phyloP scores from a whole-genome alignment of 2,329 filamentous ascomycete genomes.

The Pseudocercospora vitis region DNA sequence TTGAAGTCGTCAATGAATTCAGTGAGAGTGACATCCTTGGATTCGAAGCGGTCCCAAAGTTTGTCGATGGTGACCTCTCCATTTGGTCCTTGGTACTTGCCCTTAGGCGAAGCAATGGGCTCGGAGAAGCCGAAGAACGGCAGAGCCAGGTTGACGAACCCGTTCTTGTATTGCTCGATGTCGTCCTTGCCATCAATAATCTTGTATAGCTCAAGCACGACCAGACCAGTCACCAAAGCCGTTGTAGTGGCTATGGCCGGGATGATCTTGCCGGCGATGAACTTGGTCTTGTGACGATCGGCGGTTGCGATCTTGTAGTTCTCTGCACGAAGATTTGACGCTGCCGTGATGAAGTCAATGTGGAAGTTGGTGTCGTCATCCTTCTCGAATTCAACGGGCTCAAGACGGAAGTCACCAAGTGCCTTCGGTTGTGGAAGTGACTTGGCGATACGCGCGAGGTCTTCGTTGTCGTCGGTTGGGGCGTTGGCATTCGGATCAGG shows the following conservation, averaged over 20 bases:
- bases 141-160: slow-evolving; percentile 92
- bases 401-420: slow-evolving; percentile 82
- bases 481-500: slow-evolving; percentile 78
- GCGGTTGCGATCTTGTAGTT: slow-evolving; percentile 96
- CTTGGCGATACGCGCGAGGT: slow-evolving; percentile 69
- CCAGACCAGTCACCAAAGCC: slow-evolving; percentile 88
- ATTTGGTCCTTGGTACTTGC: slow-evolving; percentile 76
- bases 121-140: slow-evolving; percentile 99
- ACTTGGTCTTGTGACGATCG: slow-evolving; percentile 97
- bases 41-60: slow-evolving; percentile 96
- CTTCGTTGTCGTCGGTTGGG: slow-evolving; percentile 66
- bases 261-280: slow-evolving; percentile 99
- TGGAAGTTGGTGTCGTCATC: slow-evolving; percentile 97
- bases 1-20: slow-evolving; percentile 83
- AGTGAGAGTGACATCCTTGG: slow-evolving; percentile 78
- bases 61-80: slow-evolving; percentile 86
- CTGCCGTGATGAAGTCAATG: slow-evolving; percentile 98
- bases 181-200: slow-evolving; percentile 94
- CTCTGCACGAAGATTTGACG: slow-evolving; percentile 91
- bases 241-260: slow-evolving; percentile 97
- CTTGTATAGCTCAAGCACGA: slow-evolving; percentile 93
- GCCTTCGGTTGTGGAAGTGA: slow-evolving; percentile 76
- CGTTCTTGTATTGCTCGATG: slow-evolving; percentile 98
- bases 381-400: slow-evolving; percentile 96
- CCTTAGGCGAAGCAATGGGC: slow-evolving; percentile 90